Percentiles rank a stretch among this genome's conserved stretches.
Evolutionary conservation across 441 rosid genomes (phyloP).

Genomic region (Sinapis alba): DNA sequence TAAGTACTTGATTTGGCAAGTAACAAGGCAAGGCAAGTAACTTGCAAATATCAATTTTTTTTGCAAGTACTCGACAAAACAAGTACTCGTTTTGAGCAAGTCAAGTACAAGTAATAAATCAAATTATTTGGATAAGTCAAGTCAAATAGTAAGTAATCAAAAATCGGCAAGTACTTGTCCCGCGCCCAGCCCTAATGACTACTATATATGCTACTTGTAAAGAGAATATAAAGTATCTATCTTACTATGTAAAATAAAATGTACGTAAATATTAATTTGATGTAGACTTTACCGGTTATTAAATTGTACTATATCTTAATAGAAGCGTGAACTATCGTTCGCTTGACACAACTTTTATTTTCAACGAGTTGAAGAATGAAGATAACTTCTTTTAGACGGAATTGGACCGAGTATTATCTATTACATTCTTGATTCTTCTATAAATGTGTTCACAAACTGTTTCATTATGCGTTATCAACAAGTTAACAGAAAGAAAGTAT

Average conservation of each 20-base stretch:
- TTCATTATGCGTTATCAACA: background rate
- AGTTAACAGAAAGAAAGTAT: background rate
- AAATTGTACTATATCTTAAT: background rate
- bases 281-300: slow-evolving; percentile 12
- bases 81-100: too few species aligned
- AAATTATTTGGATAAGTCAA: too few species aligned
- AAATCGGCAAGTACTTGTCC: too few species aligned
- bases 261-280: slow-evolving; percentile 30
- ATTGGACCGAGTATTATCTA: slow-evolving; percentile 4
- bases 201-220: slow-evolving; percentile 21
- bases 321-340: slow-evolving; percentile 14
- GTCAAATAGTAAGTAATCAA: too few species aligned
- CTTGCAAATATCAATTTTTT: too few species aligned
- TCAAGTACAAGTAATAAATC: too few species aligned
- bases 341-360: too few species aligned
- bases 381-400: slow-evolving; percentile 6
- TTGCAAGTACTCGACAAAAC: too few species aligned
- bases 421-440: background rate
- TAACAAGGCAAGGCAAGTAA: too few species aligned
- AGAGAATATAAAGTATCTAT: background rate
- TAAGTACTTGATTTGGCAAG: too few species aligned
- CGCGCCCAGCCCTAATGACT: too few species aligned
- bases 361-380: background rate
- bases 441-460: background rate
- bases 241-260: background rate